phyloP scores from a whole-genome alignment of 2,329 filamentous ascomycete species.

The Pyricularia sp. region DNA sequence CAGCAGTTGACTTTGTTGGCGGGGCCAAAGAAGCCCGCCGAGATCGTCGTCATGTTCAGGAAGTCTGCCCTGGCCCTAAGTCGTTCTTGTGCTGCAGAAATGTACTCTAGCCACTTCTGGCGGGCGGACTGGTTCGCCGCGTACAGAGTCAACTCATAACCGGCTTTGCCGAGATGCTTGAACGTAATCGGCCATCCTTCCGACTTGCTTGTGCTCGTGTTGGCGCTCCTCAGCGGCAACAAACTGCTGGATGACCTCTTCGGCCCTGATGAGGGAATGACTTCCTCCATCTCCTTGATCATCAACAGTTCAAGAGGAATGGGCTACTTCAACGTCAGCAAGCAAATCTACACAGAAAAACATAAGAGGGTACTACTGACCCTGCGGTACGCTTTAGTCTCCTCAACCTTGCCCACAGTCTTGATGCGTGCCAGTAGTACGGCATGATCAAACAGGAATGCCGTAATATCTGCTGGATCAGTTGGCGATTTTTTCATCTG shows the following conservation, averaged over 20 bases:
- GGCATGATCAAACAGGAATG: constrained; percentile 93
- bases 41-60: constrained; percentile 64
- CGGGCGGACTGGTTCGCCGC: constrained; percentile 77
- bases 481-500: constrained; percentile 86
- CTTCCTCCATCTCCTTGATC: constrained; percentile 95
- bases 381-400: constrained; percentile 86
- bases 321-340: constrained; percentile 39
- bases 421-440: constrained; percentile 87
- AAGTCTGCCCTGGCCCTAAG: constrained; percentile 83
- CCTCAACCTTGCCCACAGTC: constrained; percentile 84
- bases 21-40: constrained; percentile 48
- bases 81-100: constrained; percentile 81
- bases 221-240: constrained; percentile 45
- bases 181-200: constrained; percentile 95
- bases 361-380: constrained; percentile 23
- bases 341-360: constrained; percentile 10
- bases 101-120: constrained; percentile 95
- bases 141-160: constrained; percentile 85
- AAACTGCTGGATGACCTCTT: constrained; percentile 87
- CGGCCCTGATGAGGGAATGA: constrained; percentile 73
- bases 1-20: constrained; percentile 88
- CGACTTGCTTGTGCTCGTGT: constrained; percentile 45
- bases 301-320: constrained; percentile 90
- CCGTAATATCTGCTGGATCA: constrained; percentile 82
- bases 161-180: constrained; percentile 88